phyloP scores from a whole-genome alignment of 345 rosid species.

The Bruguiera gymnorhiza region DNA sequence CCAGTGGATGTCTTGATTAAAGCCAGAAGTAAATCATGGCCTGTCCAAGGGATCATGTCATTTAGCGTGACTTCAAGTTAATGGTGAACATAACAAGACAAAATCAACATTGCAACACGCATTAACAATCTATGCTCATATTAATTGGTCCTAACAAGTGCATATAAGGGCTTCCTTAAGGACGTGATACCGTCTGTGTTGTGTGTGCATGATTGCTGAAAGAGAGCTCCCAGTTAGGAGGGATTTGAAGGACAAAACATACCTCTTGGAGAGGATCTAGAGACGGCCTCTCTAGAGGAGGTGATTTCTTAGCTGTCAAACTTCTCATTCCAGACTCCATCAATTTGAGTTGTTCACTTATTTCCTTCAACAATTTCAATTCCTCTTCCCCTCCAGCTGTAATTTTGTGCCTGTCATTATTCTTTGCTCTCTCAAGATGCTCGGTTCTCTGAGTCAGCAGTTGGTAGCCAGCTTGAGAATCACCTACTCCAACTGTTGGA shows the following conservation, averaged over 20 bases:
- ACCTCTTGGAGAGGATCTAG: constrained; percentile 44
- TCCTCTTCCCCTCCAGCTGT: constrained; percentile 42
- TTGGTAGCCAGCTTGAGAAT: constrained; percentile 25
- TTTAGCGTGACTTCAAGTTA: neutral
- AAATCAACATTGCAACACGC: neutral
- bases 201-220: neutral
- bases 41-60: constrained; percentile 39
- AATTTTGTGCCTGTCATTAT: constrained; percentile 30
- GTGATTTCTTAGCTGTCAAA: constrained; percentile 35
- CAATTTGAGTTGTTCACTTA: constrained; percentile 57
- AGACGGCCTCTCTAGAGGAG: constrained; percentile 25
- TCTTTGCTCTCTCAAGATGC: constrained; percentile 45
- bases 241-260: constrained; percentile 13
- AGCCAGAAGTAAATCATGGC: constrained; percentile 85
- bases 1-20: constrained; percentile 24
- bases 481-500: neutral
- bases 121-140: neutral
- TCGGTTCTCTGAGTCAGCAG: constrained; percentile 41
- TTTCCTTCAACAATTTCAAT: constrained; percentile 55
- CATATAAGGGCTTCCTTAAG: too few species aligned
- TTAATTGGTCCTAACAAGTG: too few species aligned
- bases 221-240: neutral
- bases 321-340: constrained; percentile 57
- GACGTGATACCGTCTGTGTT: neutral
- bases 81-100: constrained; percentile 3